Percentiles rank a stretch among this genome's conserved stretches.
These are phyloP conservation scores for Emmonsiellopsis sp. DNA, from an alignment of 2,329 filamentous ascomycete genomes.

Conservation along the genomic window DNA sequence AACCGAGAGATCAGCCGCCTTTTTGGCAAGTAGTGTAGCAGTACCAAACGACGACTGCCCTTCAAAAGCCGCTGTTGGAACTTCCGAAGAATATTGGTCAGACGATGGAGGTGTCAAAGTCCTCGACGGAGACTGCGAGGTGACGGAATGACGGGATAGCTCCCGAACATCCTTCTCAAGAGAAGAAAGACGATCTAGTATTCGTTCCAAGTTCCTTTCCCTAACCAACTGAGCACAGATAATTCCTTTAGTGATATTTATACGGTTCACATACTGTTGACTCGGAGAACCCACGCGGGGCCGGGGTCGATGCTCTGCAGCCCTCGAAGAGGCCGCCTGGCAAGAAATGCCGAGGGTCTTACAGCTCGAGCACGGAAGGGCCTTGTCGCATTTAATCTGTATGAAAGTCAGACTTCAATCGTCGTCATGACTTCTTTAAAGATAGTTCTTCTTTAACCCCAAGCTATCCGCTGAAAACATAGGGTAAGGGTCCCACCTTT, in stretches of 20 bases:
- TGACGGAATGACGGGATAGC: slow-evolving; percentile 8
- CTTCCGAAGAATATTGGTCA: slow-evolving; percentile 17
- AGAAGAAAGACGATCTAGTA: slow-evolving; percentile 25
- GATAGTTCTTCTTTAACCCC: too few species aligned
- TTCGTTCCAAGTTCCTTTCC: slow-evolving; percentile 21
- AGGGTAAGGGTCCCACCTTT: slow-evolving; percentile 12
- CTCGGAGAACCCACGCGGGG: slow-evolving; percentile 24
- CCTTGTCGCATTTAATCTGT: slow-evolving; percentile 7
- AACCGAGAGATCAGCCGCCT: slow-evolving; percentile 16
- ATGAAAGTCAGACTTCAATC: slow-evolving; percentile 11
- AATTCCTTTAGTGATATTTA: not conserved
- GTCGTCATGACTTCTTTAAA: not conserved
- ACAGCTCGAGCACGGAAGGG: slow-evolving; percentile 4
- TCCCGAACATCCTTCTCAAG: slow-evolving; percentile 12
- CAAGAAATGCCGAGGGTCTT: not conserved
- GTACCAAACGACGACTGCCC: slow-evolving; percentile 40
- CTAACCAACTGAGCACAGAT: not conserved
- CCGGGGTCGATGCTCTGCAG: not conserved
- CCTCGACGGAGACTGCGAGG: not conserved
- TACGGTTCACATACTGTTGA: slow-evolving; percentile 17
- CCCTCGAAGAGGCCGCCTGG: slow-evolving; percentile 2
- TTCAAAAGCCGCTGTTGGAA: slow-evolving; percentile 23
- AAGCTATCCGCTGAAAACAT: too few species aligned
- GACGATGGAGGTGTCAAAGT: not conserved
- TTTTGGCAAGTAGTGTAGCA: slow-evolving; percentile 38